Percentiles rank a stretch among this genome's conserved stretches.
These are phyloP conservation scores for Ophiobolus disseminans DNA, from an alignment of 2,329 filamentous ascomycete genomes.

Conservation along the genomic window DNA sequence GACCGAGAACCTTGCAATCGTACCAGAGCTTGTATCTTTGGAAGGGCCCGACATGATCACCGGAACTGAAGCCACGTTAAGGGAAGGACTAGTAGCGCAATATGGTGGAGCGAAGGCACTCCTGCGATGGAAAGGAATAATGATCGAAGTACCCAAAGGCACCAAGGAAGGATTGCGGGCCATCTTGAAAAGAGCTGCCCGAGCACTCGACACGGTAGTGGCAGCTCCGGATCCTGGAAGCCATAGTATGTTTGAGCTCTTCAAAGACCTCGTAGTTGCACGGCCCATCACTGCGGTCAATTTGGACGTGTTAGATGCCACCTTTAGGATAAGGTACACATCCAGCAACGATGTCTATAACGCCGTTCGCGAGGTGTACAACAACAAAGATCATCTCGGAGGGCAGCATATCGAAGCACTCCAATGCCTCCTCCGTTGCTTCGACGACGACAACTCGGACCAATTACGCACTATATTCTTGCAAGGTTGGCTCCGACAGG, in stretches of 20 bases:
- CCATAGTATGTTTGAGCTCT: conserved; percentile 22
- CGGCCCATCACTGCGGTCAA: conserved; percentile 26
- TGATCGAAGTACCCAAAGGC: conserved; percentile 29
- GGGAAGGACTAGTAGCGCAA: conserved; percentile 30
- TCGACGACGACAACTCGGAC: conserved; percentile 19
- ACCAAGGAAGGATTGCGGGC: conserved; percentile 25
- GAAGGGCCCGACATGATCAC: conserved; percentile 42
- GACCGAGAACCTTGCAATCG: conserved; percentile 14
- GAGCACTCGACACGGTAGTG: conserved; percentile 11
- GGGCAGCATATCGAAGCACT: conserved; percentile 26
- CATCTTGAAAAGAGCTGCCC: conserved; percentile 20
- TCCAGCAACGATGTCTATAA: conserved; percentile 14
- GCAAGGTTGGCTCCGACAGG: conserved; percentile 24
- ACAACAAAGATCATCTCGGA: conserved; percentile 16
- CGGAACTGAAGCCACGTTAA: conserved; percentile 21
- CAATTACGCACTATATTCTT: conserved; percentile 24
- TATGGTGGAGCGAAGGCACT: conserved; percentile 21
- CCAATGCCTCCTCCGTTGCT: conserved; percentile 20
- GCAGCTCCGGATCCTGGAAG: neutral
- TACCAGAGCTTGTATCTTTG: conserved; percentile 34
- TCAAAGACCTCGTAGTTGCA: conserved; percentile 23
- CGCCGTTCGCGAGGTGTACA: conserved; percentile 18
- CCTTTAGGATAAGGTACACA: conserved; percentile 18
- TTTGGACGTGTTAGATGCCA: conserved; percentile 33
- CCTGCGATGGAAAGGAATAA: conserved; percentile 24